Conservation (phyloP, 768 basidiomycete species). For the Lactarius deliciosus region DNA sequence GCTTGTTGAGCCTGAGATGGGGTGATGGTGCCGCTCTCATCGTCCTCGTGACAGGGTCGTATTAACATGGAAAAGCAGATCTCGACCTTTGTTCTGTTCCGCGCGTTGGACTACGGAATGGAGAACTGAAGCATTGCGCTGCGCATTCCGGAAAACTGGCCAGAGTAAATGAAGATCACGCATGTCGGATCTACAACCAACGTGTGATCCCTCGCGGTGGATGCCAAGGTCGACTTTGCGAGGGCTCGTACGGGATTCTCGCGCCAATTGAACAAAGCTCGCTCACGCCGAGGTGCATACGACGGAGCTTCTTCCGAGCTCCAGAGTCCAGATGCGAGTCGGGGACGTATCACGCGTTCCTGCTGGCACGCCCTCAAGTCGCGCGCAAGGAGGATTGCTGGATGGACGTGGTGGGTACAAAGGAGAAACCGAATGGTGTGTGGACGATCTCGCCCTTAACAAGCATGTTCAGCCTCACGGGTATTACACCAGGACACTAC, state of each 20-base stretch:
- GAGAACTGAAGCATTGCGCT: conserved; percentile 12
- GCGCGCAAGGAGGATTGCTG: conserved; percentile 9
- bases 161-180: conserved; percentile 3
- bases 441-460: background rate
- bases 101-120: conserved; percentile 12
- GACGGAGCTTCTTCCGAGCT: conserved; percentile 1
- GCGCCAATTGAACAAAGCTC: background rate
- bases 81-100: conserved; percentile 18
- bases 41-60: background rate
- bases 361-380: conserved; percentile 1
- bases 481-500: too few relatives aligned
- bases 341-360: conserved; percentile 10
- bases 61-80: background rate
- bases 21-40: background rate
- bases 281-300: conserved; percentile 12
- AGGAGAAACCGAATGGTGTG: conserved; percentile 7
- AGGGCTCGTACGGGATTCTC: background rate
- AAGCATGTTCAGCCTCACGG: background rate
- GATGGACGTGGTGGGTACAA: conserved; percentile 7
- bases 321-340: conserved; percentile 1
- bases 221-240: conserved; percentile 1
- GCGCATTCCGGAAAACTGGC: background rate
- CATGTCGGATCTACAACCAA: background rate
- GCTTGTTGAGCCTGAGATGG: conserved; percentile 7
- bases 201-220: background rate